Evolutionary conservation across 495 filamentous ascomycete species (phyloP), one percentile per base, ranked within the genome.

Genomic region (Saxophila tyrrhenica): DNA sequence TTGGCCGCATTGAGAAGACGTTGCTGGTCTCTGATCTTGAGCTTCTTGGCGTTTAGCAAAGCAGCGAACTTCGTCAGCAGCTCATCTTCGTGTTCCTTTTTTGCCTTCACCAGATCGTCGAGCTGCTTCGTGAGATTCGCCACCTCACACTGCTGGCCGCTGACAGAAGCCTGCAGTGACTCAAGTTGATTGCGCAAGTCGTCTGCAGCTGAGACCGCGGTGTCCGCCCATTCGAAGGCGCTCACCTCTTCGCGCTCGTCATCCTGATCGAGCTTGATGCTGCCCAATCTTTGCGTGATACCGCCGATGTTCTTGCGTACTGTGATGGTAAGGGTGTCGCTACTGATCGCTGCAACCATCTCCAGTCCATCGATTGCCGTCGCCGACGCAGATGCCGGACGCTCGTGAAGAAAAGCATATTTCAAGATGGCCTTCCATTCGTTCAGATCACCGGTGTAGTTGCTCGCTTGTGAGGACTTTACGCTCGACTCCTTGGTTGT

Each of bases 1-100:
- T 75, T 80, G 7, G 80, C 77, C n/a, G 73, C 71, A 16, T 74
- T 76, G 3, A 92, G 65, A 9, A 89, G 60, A 19, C 82, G 75
- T 57, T 88, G 83, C 64, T 92, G 86, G 56, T 91, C 84, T 25
- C 87, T 72, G 21, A 95, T 91, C 68, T 92, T 94, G n/a, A 86
- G 72, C 67, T 95, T 95, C 69, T 95, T 95, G 61, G 83, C 81
- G 58, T 95, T 95, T 0, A 95, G 67, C 1, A 94, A 66, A 19
- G 77, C 73, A 32, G 75, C 75, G 52, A 89, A 87, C 63, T 86
- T 89, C 38, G 78, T 74, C 2, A 94, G 68, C 3, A 94, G 65
- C 49, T 82, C 77, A 17, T 77, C 72, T 62, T 95, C 87, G 52
- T 88, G 78, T 17, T 79, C 78, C 41, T 65, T 57, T 54, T 71